Evolutionary conservation across 305 asterid species (phyloP), one percentile per base, ranked within the genome.

Genomic region (Rubia balearica): DNA sequence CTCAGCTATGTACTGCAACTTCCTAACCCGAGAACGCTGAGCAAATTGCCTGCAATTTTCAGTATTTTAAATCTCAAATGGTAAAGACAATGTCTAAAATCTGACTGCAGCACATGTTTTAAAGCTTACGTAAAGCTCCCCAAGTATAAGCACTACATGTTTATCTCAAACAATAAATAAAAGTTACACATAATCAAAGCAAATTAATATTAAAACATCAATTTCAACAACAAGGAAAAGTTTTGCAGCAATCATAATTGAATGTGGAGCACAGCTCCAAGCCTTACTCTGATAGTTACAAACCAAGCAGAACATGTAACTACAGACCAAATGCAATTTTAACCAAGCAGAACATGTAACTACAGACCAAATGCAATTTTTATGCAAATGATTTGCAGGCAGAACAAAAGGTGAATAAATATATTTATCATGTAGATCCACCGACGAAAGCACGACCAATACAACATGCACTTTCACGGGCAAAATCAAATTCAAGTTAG

Each of bases 21-120:
- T 94, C 79, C 99, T 84, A 46, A 91, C 97, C 71, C 99, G 90
- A 11, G 98, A 94, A 55, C 98, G 96, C 76, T 94, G 99, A 77
- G 98, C 99, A 76, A 88, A 91, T 81, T 90, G 98, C 94, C 99
- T 94, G 89, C 76, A 81, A 77, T 55, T 77, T 66, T 69, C 57
- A 75, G 49, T 10, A 76, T 71, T 55, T 24, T 43, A 72, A 33
- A 60, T 49, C n/a, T n/a, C n/a, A n/a, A 57, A 60, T 16, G 45
- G 61, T 43, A 60, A 61, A 67, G 51, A 75, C 36, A 71, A 12
- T 38, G n/a, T 62, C 12, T 27, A 68, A 36, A 9, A 43, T 22
- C 56, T 24, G 40, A 24, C 16, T n/a, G 14, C 21, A 36, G 40
- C 38, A 13, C 3, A 22, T 41, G 6, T 33, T n/a, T 55, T 38